phyloP scores from a whole-genome alignment of 2,329 filamentous ascomycete genomes.

The Colletotrichum spinosum region DNA sequence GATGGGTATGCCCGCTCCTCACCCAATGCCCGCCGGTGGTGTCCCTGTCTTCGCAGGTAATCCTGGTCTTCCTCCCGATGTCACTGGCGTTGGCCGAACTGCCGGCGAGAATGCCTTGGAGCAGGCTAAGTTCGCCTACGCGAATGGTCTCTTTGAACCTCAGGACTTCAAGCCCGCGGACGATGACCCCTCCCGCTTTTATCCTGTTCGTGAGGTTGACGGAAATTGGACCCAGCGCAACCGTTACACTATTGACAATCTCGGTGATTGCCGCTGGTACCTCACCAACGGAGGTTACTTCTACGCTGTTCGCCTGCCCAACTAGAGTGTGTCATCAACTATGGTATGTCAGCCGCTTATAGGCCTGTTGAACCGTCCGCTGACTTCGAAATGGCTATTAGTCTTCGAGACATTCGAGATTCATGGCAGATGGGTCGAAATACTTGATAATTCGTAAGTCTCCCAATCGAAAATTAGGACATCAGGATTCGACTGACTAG shows the following conservation, averaged over 20 bases:
- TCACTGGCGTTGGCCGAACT: slow-evolving; percentile 65
- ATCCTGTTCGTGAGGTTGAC: slow-evolving; percentile 71
- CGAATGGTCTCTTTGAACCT: slow-evolving; percentile 64
- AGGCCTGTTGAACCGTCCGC: no score
- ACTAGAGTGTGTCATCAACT: slow-evolving; percentile 40
- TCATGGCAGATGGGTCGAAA: no score
- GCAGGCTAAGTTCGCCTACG: slow-evolving; percentile 61
- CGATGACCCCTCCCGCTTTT: slow-evolving; percentile 69
- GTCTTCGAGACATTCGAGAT: no score
- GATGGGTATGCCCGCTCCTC: slow-evolving; percentile 31
- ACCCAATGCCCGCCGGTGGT: slow-evolving; percentile 13
- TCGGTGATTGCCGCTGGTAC: slow-evolving; percentile 70
- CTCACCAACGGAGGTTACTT: slow-evolving; percentile 68
- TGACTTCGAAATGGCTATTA: no score
- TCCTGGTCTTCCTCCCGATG: slow-evolving; percentile 56
- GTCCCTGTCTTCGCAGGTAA: slow-evolving; percentile 50
- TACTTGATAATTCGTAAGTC: no score
- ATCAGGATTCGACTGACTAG: no score
- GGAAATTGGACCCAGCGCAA: slow-evolving; percentile 70
- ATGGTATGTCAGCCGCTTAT: neutral
- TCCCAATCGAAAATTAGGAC: no score
- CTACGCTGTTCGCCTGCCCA: slow-evolving; percentile 68
- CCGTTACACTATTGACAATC: slow-evolving; percentile 69
- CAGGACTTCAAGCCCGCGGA: slow-evolving; percentile 74
- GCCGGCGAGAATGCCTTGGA: slow-evolving; percentile 58